phyloP scores from a whole-genome alignment of 192 early-diverging fungal species.

The Coemansia sp. region DNA sequence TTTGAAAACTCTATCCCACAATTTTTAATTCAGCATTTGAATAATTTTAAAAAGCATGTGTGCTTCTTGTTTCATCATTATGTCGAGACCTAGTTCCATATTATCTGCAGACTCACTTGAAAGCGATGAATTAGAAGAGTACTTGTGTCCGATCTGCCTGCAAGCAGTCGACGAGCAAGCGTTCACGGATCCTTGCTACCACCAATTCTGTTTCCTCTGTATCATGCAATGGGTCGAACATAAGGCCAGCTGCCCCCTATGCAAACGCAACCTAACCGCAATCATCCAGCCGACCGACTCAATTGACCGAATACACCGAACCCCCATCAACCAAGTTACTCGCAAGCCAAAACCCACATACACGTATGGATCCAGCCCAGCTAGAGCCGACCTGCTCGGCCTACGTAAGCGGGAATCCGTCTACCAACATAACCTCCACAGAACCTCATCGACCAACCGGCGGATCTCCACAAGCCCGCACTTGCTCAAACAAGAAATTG shows the following conservation, averaged over 20 bases:
- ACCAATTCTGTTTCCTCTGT: slow-evolving; percentile 50
- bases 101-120: background rate
- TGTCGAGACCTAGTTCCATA: background rate
- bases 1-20: no score
- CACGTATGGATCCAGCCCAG: no score
- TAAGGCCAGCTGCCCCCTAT: slow-evolving; percentile 44
- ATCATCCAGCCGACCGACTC: slow-evolving; percentile 14
- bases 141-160: slow-evolving; percentile 41
- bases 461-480: no score
- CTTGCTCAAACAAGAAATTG: background rate
- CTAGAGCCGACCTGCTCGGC: no score
- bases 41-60: no score
- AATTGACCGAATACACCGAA: slow-evolving; percentile 5
- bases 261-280: slow-evolving; percentile 25
- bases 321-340: background rate
- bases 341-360: no score
- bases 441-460: no score
- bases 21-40: no score
- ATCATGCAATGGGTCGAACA: slow-evolving; percentile 51
- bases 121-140: slow-evolving; percentile 1
- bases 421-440: no score
- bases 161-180: slow-evolving; percentile 12
- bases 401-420: no score
- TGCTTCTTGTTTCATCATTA: background rate
- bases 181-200: slow-evolving; percentile 48